phyloP scores from a whole-genome alignment of 2,329 filamentous ascomycete genomes.

The Stagonosporopsis cucurbitacearum region DNA sequence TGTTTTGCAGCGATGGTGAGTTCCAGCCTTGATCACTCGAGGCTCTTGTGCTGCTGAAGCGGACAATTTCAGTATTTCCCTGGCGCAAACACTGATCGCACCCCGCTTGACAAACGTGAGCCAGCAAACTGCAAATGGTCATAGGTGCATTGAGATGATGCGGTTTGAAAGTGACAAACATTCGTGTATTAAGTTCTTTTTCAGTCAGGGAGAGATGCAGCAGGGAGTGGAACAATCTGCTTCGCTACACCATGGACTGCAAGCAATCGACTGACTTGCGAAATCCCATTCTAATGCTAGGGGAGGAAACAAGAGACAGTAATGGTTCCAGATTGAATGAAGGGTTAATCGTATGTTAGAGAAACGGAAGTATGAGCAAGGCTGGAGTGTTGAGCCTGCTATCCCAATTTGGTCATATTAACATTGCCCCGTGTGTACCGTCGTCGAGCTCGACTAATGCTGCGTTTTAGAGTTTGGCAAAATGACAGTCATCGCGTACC shows the following conservation, averaged over 20 bases:
- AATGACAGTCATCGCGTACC: no score
- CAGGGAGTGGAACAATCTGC: neutral
- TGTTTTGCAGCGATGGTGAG: neutral
- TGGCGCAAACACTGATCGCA: neutral
- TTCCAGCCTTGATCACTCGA: neutral
- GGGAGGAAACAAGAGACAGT: neutral
- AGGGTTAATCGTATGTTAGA: neutral
- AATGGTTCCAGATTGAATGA: neutral
- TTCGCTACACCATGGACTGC: neutral
- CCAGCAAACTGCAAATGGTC: neutral
- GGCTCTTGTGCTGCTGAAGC: neutral
- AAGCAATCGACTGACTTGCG: neutral
- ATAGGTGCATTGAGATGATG: neutral
- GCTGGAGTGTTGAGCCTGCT: neutral
- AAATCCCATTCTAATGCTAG: neutral
- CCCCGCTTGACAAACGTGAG: neutral
- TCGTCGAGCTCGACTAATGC: neutral
- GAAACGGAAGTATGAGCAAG: neutral
- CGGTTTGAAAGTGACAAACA: neutral
- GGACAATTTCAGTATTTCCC: neutral
- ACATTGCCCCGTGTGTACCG: conserved; percentile 7
- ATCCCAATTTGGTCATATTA: neutral
- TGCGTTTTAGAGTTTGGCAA: neutral
- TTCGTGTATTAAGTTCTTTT: conserved; percentile 7
- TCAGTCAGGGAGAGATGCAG: neutral